These are phyloP conservation scores for Fraxinus americana DNA, from an alignment of 257 asterid species.

Conservation along the genomic window DNA sequence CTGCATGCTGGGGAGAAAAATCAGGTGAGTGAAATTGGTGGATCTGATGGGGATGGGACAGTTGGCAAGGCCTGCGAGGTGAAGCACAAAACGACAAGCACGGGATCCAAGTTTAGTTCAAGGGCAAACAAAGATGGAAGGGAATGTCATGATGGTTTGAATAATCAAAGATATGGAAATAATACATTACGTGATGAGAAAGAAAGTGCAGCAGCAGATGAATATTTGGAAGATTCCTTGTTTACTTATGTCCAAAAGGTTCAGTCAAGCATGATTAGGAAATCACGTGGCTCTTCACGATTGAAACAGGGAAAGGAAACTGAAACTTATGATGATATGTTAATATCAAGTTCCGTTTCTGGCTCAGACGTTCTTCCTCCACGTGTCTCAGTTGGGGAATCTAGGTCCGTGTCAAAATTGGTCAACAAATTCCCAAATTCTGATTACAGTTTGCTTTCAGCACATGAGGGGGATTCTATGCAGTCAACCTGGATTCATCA, in stretches of 20 bases:
- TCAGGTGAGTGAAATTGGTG: conserved; percentile 33
- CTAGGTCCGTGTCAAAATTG: conserved; percentile 33
- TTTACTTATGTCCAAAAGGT: conserved; percentile 60
- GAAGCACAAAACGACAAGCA: conserved; percentile 40
- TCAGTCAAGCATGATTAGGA: conserved; percentile 54
- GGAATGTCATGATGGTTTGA: conserved; percentile 31
- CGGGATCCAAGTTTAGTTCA: conserved; percentile 41
- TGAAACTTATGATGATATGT: conserved; percentile 38
- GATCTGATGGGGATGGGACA: conserved; percentile 36
- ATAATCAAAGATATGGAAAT: conserved; percentile 28
- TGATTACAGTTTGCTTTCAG: conserved; percentile 27
- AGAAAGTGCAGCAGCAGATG: conserved; percentile 41
- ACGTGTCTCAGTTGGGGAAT: conserved; percentile 20
- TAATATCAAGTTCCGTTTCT: conserved; percentile 32
- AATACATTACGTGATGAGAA: conserved; percentile 32
- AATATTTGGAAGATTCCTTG: conserved; percentile 65
- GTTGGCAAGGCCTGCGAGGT: conserved; percentile 34
- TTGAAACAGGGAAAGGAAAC: conserved; percentile 47
- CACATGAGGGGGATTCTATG: conserved; percentile 30
- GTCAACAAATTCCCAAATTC: conserved; percentile 31
- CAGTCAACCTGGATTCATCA: conserved; percentile 25
- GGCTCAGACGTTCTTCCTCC: conserved; percentile 35
- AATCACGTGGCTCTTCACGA: conserved; percentile 49
- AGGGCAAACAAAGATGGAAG: conserved; percentile 29
- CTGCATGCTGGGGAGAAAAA: conserved; percentile 34